phyloP scores from a whole-genome alignment of 2,329 filamentous ascomycete genomes.

The Trichophyton verrucosum region DNA sequence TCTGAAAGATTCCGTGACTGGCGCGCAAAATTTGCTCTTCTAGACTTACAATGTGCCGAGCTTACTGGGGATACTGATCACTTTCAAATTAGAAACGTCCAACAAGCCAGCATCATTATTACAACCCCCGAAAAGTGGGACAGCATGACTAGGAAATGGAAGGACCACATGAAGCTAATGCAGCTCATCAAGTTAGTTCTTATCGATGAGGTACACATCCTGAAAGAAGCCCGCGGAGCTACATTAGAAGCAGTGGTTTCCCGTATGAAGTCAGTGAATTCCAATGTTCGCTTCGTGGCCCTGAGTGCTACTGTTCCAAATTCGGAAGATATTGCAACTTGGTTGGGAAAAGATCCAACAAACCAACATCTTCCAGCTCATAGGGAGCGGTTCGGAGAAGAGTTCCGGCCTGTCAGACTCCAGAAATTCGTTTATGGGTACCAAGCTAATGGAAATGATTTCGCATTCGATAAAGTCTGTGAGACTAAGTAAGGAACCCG shows the following conservation, averaged over 20 bases:
- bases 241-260: constrained; percentile 75
- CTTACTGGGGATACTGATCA: constrained; percentile 70
- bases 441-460: constrained; percentile 54
- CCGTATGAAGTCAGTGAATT: constrained; percentile 70
- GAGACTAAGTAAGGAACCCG: constrained; percentile 40
- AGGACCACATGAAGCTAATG: constrained; percentile 63
- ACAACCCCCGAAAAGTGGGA: constrained; percentile 91
- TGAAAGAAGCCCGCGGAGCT: constrained; percentile 67
- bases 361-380: constrained; percentile 52
- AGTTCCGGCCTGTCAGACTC: constrained; percentile 65
- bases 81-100: constrained; percentile 53
- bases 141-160: constrained; percentile 77
- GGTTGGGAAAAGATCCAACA: constrained; percentile 57
- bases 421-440: constrained; percentile 68
- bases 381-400: constrained; percentile 61
- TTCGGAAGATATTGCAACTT: constrained; percentile 63
- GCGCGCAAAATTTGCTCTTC: constrained; percentile 56
- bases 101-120: constrained; percentile 67
- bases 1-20: constrained; percentile 66
- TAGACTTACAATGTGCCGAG: constrained; percentile 60
- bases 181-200: constrained; percentile 66
- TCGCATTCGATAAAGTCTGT: constrained; percentile 60
- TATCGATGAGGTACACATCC: constrained; percentile 78
- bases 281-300: constrained; percentile 65
- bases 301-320: constrained; percentile 78